Evolutionary conservation across 2,329 filamentous ascomycete species (phyloP).

Genomic region (Coleophoma crateriformis): DNA sequence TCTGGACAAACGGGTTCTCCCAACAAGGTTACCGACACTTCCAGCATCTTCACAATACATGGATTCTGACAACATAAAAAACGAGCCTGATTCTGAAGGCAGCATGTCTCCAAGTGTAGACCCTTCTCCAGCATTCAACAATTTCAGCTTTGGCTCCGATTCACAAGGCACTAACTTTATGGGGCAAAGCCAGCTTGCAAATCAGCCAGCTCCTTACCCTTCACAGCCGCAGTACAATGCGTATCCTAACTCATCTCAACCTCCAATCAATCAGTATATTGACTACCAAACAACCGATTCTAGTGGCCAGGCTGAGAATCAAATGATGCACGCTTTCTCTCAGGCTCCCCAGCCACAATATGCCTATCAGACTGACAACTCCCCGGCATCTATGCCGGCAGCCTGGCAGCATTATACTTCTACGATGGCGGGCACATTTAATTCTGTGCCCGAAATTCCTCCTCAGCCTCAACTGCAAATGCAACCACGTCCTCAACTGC

Average conservation of each 20-base stretch:
- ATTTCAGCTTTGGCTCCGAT: neutral
- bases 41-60: neutral
- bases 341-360: too few species aligned
- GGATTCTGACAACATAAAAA: neutral
- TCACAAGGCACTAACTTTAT: neutral
- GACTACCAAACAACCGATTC: neutral
- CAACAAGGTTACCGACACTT: conserved; percentile 24
- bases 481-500: too few species aligned
- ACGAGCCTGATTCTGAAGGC: neutral
- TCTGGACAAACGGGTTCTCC: conserved; percentile 34
- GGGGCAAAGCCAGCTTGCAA: neutral
- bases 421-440: too few species aligned
- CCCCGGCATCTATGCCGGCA: too few species aligned
- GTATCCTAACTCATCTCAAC: neutral
- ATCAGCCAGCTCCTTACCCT: neutral
- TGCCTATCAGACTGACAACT: too few species aligned
- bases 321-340: neutral
- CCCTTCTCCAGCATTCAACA: too few species aligned
- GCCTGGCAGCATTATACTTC: too few species aligned
- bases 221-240: neutral
- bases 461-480: too few species aligned
- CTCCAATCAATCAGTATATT: neutral
- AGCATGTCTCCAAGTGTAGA: too few species aligned
- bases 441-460: too few species aligned
- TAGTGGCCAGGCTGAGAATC: neutral